Evolutionary conservation across 1,284 basidiomycete genomes (phyloP), one percentile per base, ranked within the genome.

Genomic region (Trichosporon inkin): DNA sequence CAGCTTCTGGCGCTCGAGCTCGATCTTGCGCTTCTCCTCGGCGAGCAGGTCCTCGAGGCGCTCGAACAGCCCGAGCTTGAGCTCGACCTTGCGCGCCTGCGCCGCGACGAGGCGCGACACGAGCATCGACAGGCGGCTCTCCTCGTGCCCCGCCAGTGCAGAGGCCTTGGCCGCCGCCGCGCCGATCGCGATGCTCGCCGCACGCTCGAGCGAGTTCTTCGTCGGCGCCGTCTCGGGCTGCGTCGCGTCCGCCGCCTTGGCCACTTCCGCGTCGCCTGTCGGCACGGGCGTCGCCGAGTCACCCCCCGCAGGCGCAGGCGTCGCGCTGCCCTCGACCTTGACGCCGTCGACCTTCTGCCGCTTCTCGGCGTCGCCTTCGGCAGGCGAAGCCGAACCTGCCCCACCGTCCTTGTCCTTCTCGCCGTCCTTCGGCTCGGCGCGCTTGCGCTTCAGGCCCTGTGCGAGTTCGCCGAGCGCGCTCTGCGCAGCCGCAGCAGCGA

Each of bases 401-500:
- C 62, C 10, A 13, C 60, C 34, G 36, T 51, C 57, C 28, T 61
- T 60, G 32, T 67, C 57, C 52, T 66, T 59, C 6, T 56, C 67
- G 3, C 55, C 63, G 47, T 72, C 70, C 60, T 58, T 67, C 20
- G 63, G 65, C 41, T 57, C 61, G 16, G 51, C 79, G 58, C 82
- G 81, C 47, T 83, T 84, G 66, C 84, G 82, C 58, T 86, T 88
- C 51, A 95, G 80, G 49, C 88, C 86, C 61, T 87, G 67, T 32
- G 76, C 76, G 41, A 82, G 67, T 69, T 83, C 82, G 14, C 81
- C 89, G 52, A 98, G 79, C 0, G 92, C 92, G 6, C 88, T 88
- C 76, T 94, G 94, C 10, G 95, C 93, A 0, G 92, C 94, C 59
- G 94, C 92, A 0, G 92, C 89, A 0, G 94, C 95, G 5, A 97